phyloP scores from a whole-genome alignment of 257 asterid genomes.

The Primulina tabacum region DNA sequence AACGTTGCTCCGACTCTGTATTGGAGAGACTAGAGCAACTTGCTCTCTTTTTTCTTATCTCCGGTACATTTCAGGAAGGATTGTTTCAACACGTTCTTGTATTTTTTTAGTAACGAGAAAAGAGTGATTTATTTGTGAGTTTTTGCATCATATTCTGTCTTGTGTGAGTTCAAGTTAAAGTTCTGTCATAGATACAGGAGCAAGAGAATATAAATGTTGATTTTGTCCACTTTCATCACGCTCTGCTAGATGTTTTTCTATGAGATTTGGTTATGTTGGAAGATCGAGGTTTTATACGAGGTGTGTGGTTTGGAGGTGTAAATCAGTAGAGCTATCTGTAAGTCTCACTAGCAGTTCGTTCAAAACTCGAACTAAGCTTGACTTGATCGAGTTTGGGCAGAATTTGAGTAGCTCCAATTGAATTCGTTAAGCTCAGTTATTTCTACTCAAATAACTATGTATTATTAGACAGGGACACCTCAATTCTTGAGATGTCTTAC shows the following conservation, averaged over 20 bases:
- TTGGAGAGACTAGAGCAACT: constrained; percentile 20
- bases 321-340: too few species aligned
- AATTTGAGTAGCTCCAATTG: too few species aligned
- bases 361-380: too few species aligned
- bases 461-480: too few species aligned
- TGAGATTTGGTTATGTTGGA: neutral
- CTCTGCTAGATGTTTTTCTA: neutral
- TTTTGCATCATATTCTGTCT: neutral
- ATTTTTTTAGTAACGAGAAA: constrained; percentile 28
- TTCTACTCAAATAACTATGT: too few species aligned
- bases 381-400: too few species aligned
- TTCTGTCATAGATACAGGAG: neutral
- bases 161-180: neutral
- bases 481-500: too few species aligned
- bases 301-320: too few species aligned
- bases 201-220: neutral
- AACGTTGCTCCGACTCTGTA: constrained; percentile 25
- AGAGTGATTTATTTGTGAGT: constrained; percentile 21
- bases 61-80: constrained; percentile 19
- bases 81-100: constrained; percentile 27
- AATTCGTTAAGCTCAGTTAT: too few species aligned
- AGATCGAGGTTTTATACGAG: too few species aligned
- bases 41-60: constrained; percentile 27
- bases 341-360: too few species aligned
- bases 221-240: neutral